Percentiles rank a stretch among this genome's conserved stretches.
These are phyloP conservation scores for Oleoguttula mirabilis DNA, from an alignment of 495 filamentous ascomycete genomes.

Conservation along the genomic window DNA sequence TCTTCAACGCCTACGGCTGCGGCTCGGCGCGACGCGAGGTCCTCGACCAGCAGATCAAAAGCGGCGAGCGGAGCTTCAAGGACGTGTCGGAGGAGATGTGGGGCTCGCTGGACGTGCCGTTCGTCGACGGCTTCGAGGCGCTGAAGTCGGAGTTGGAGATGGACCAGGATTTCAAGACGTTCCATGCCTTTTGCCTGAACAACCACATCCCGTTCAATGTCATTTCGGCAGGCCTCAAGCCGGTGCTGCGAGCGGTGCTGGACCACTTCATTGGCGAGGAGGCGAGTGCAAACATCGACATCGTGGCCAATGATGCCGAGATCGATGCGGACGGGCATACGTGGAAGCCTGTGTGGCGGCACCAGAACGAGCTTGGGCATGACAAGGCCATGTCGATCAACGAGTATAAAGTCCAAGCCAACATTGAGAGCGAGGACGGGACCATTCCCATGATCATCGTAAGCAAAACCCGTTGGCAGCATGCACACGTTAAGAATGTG, in stretches of 20 bases:
- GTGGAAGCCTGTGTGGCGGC: constrained; percentile 62
- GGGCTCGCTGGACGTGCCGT: constrained; percentile 55
- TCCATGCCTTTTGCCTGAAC: constrained; percentile 53
- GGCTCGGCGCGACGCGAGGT: constrained; percentile 42
- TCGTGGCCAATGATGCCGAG: constrained; percentile 58
- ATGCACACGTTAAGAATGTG: no score
- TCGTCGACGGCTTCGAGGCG: constrained; percentile 61
- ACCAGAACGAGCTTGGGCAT: constrained; percentile 55
- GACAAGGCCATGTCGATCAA: constrained; percentile 58
- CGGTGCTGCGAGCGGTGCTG: constrained; percentile 49
- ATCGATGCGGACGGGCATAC: constrained; percentile 46
- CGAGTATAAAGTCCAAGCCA: constrained; percentile 44
- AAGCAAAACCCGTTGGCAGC: no score
- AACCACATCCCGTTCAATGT: constrained; percentile 61
- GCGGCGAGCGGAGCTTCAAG: constrained; percentile 54
- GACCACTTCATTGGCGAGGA: constrained; percentile 54
- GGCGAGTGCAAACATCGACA: constrained; percentile 48
- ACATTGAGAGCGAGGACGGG: constrained; percentile 40
- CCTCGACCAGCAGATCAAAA: constrained; percentile 56
- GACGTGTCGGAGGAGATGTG: constrained; percentile 73
- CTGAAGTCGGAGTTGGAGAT: constrained; percentile 55
- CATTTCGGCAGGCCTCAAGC: constrained; percentile 61
- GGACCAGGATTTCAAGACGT: constrained; percentile 52
- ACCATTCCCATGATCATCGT: constrained; percentile 56
- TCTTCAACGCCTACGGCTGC: constrained; percentile 58